phyloP scores from a whole-genome alignment of 306 rosid genomes.

The Astragalus membranaceus region DNA sequence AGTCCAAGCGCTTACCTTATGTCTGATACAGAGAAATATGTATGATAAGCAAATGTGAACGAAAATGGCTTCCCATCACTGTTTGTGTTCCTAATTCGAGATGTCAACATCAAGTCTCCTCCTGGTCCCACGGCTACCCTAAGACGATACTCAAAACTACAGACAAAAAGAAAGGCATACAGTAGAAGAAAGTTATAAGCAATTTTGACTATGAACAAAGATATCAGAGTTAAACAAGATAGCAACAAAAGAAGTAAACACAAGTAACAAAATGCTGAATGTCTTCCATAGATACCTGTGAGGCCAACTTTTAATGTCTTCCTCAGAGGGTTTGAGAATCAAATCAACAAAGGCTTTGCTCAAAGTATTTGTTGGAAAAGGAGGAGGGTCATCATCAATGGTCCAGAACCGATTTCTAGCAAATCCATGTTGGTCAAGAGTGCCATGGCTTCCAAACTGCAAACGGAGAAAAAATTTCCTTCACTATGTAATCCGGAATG shows the following conservation, averaged over 20 bases:
- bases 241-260: background rate
- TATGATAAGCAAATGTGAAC: constrained; percentile 92
- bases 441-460: constrained; percentile 72
- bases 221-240: background rate
- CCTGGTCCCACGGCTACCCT: constrained; percentile 88
- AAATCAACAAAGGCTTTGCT: constrained; percentile 71
- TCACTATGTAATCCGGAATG: constrained; percentile 1
- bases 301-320: constrained; percentile 81
- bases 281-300: constrained; percentile 44
- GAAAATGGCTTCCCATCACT: constrained; percentile 85
- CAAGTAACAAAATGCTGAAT: background rate
- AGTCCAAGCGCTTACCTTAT: constrained; percentile 50
- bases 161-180: constrained; percentile 22
- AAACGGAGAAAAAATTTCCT: constrained; percentile 27
- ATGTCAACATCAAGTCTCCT: constrained; percentile 85
- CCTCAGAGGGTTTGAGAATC: constrained; percentile 70
- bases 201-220: background rate
- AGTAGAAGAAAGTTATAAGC: background rate
- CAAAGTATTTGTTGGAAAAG: constrained; percentile 53
- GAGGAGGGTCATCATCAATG: constrained; percentile 60
- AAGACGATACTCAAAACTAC: constrained; percentile 81
- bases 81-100: constrained; percentile 84
- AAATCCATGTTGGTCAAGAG: constrained; percentile 79
- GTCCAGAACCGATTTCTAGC: constrained; percentile 78
- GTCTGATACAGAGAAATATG: constrained; percentile 88